A percentile compares a stretch with the other conserved stretches of the same genome.
phyloP scores from a whole-genome alignment of 805 yeast species.

The Teunomyces kruisii region DNA sequence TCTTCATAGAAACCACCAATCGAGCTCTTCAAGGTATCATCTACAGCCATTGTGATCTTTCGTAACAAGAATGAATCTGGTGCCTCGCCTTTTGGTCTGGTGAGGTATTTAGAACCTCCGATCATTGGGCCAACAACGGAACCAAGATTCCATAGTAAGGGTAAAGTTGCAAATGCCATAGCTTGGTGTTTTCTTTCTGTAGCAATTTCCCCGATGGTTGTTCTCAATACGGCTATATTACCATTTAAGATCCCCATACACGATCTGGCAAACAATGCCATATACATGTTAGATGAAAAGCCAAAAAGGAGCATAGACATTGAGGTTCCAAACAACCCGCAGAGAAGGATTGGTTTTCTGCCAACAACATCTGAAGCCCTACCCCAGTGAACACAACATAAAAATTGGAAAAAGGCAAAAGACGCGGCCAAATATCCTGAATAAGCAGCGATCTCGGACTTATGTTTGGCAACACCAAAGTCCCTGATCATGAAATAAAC shows the following conservation, averaged over 20 bases:
- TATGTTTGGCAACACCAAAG: slow-evolving; percentile 47
- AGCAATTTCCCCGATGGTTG: slow-evolving; percentile 61
- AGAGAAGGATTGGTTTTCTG: slow-evolving; percentile 51
- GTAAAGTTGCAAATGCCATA: slow-evolving; percentile 59
- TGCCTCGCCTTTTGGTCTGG: slow-evolving; percentile 35
- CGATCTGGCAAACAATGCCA: slow-evolving; percentile 54
- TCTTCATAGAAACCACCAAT: slow-evolving; percentile 15
- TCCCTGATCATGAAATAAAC: slow-evolving; percentile 63
- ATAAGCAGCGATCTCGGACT: slow-evolving; percentile 56
- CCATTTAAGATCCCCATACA: slow-evolving; percentile 61
- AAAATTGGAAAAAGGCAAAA: slow-evolving; percentile 59
- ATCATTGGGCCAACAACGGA: slow-evolving; percentile 60
- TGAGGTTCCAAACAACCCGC: slow-evolving; percentile 55
- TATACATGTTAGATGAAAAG: slow-evolving; percentile 49
- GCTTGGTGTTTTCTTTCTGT: slow-evolving; percentile 59
- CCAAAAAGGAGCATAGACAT: slow-evolving; percentile 52
- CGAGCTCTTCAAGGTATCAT: neutral
- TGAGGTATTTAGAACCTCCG: slow-evolving; percentile 51
- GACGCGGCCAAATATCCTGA: slow-evolving; percentile 62
- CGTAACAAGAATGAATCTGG: neutral
- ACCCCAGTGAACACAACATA: slow-evolving; percentile 64
- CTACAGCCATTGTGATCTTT: neutral
- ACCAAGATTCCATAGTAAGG: slow-evolving; percentile 62
- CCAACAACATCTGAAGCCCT: slow-evolving; percentile 53
- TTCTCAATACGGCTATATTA: slow-evolving; percentile 63